These are phyloP conservation scores for Tulasnella sp. DNA, from an alignment of 768 basidiomycete genomes.

Conservation along the genomic window DNA sequence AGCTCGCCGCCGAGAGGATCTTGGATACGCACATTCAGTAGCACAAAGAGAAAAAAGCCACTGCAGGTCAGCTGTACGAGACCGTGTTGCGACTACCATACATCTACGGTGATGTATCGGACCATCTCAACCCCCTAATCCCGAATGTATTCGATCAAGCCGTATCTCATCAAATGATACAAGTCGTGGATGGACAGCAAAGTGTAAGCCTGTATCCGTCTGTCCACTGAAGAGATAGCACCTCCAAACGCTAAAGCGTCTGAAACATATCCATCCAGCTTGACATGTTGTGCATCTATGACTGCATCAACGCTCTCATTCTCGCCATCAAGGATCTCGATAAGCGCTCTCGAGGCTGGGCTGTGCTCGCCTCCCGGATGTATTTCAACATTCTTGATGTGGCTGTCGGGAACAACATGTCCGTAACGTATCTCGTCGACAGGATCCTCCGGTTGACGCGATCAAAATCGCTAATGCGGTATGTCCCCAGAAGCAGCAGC, in stretches of 20 bases:
- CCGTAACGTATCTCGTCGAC: constrained; percentile 22
- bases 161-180: constrained; percentile 24
- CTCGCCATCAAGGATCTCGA: constrained; percentile 19
- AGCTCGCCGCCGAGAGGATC: constrained; percentile 21
- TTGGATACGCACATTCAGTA: constrained; percentile 16
- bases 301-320: constrained; percentile 24
- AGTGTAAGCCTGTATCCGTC: constrained; percentile 2
- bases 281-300: constrained; percentile 24
- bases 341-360: not conserved
- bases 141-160: constrained; percentile 23
- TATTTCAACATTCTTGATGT: constrained; percentile 22
- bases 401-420: constrained; percentile 22
- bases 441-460: constrained; percentile 21
- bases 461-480: constrained; percentile 23
- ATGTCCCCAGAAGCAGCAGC: constrained; percentile 19
- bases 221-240: not conserved
- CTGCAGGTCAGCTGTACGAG: constrained; percentile 4
- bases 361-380: not conserved
- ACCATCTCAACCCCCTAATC: constrained; percentile 23
- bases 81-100: constrained; percentile 23
- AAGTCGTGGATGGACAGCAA: constrained; percentile 22
- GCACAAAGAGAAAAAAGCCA: not conserved
- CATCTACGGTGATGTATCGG: constrained; percentile 24
- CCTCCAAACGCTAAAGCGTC: not conserved
- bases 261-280: not conserved